Evolutionary conservation across 495 filamentous ascomycete species (phyloP), one percentile per base, ranked within the genome.

Genomic region (Venustampulla echinocandica): DNA sequence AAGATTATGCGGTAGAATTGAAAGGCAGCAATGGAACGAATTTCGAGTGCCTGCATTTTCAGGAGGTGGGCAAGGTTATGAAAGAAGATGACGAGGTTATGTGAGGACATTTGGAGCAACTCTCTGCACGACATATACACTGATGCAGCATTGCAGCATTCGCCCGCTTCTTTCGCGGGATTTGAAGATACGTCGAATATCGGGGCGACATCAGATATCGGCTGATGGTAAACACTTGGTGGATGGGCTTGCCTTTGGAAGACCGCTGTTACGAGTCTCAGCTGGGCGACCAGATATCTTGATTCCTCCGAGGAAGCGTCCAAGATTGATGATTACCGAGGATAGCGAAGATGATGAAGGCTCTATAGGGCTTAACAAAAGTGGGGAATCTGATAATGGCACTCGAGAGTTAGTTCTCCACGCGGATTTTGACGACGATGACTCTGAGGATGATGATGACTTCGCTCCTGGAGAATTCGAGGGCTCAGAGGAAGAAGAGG

Each of bases 11-110:
- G 14, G 89, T 95, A 22, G 84, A 94, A 61, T 71, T 96, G 3
- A 65, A 63, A 20, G 68, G 72, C 46, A 47, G 45, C 22, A 59
- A 64, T 25, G 71, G 71, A 6, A 69, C 66, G 2, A 85, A 79
- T 32, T 97, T 84, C 47, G 92, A 98, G 59, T 93, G 85, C 58
- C 61, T 97, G 41, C 92, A 98, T 71, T 98, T 87, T 54, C 79
- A 86, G 57, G 69, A 75, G 30, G 71, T 95, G 4, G 69, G 70
- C 2, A 73, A 69, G 10, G 64, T 93, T 19, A 69, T 96, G 36
- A 80, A 82, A 36, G 82, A 92, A 34, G 88, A 87, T 18, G 93
- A 97, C 58, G 76, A 87, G 59, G 77, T 98, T 50, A 71, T 82
- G 85, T 92, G 63, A 60, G 83, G 27, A 17, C 28, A 49, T n/a